Percentiles rank a stretch among this genome's conserved stretches.
Evolutionary conservation across 1,139 yeast species (phyloP).

Genomic region (Candida tropicalis): DNA sequence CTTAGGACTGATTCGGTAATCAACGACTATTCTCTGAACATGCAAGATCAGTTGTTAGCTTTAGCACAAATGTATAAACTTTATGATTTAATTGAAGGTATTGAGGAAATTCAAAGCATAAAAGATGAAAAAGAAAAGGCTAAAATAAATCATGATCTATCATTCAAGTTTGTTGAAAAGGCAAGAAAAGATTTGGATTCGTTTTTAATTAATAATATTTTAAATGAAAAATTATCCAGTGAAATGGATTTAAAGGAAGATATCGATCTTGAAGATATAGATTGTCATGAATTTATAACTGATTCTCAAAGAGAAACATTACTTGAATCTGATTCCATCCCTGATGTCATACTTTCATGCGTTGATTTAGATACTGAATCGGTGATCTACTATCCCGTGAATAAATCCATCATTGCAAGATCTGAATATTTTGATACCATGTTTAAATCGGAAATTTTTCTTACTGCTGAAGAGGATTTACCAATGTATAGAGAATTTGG

Average conservation of each 20-base stretch:
- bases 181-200: conserved; percentile 48
- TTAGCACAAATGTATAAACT: conserved; percentile 40
- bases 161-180: conserved; percentile 45
- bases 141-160: conserved; percentile 46
- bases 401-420: conserved; percentile 60
- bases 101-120: conserved; percentile 22
- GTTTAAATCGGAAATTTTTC: conserved; percentile 54
- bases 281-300: conserved; percentile 21
- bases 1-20: conserved; percentile 36
- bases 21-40: conserved; percentile 23
- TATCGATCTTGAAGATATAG: conserved; percentile 36
- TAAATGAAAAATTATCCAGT: conserved; percentile 25
- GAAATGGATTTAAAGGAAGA: conserved; percentile 20
- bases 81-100: conserved; percentile 34
- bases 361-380: conserved; percentile 31
- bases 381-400: conserved; percentile 57
- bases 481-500: conserved; percentile 19
- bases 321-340: conserved; percentile 30
- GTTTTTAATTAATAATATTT: conserved; percentile 41
- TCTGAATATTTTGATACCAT: conserved; percentile 68
- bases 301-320: conserved; percentile 21
- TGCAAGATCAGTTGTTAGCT: conserved; percentile 27
- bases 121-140: conserved; percentile 32
- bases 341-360: conserved; percentile 53
- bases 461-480: conserved; percentile 20